Evolutionary conservation across 352 stramenopile genomes (phyloP), one percentile per base, ranked within the genome.

Genomic region (Pythium volutum): DNA sequence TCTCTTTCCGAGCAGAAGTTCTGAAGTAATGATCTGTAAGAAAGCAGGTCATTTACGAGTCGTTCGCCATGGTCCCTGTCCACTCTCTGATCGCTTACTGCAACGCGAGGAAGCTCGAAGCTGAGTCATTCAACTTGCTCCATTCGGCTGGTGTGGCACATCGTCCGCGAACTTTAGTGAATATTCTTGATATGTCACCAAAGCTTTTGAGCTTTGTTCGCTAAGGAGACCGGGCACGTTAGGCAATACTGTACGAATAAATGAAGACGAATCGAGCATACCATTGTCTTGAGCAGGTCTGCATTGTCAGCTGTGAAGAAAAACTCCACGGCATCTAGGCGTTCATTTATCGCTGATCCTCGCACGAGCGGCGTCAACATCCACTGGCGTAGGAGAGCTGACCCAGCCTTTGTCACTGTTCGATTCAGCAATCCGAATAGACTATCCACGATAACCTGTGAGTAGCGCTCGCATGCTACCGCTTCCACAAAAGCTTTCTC

Each of bases 381-480:
- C 86, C 86, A 95, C 42, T 76, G 75, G 0, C 81, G 81, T 16
- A 95, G 70, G 55, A 89, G 72, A 18, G 57, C 59, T 18, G 65
- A 66, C 4, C 86, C 86, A 16, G 77, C 80, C 60, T 84, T 88
- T 6, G 86, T 95, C 27, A 90, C 64, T 12, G 82, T 92, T 39
- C 74, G 78, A 59, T 95, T 89, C n/a, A 95, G 63, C 22, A 95
- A 69, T 9, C 80, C 81, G 59, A 87, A 89, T 1, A 95, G 50
- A 62, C 86, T 95, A 46, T 8, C 62, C 36, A 29, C 18, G 6
- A 31, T 11, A 47, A 6, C 2, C 25, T 18, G 10, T 34, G 0
- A 29, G 41, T 45, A 39, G 41, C 14, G 4, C 45, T 52, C 36
- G 38, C 20, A 4, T 27, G 2, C 22, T 12, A 42, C 39, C n/a